phyloP scores from a whole-genome alignment of 495 filamentous ascomycete genomes.

The Aspergillus indologenus region DNA sequence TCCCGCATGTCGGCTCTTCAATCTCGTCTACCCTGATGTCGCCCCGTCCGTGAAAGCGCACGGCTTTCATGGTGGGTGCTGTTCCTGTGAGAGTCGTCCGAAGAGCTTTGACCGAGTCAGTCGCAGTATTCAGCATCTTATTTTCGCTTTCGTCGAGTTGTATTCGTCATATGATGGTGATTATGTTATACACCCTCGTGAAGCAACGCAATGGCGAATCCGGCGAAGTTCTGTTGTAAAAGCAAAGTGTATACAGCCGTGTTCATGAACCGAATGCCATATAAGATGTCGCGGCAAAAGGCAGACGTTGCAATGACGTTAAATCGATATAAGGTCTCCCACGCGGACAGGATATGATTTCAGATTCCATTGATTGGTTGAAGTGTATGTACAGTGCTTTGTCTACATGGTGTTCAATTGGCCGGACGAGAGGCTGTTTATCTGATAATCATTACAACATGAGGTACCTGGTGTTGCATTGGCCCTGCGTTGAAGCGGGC shows the following conservation, averaged over 20 bases:
- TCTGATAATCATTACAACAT: slow-evolving; percentile 6
- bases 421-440: not conserved
- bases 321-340: not conserved
- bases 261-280: too few species aligned
- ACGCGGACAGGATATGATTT: not conserved
- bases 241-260: too few species aligned
- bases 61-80: slow-evolving; percentile 30
- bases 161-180: too few species aligned
- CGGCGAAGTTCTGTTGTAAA: not conserved
- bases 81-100: slow-evolving; percentile 10
- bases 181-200: too few species aligned
- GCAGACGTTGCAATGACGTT: slow-evolving; percentile 12
- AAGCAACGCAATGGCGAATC: not conserved
- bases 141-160: too few species aligned
- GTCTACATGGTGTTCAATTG: not conserved
- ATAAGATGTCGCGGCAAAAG: not conserved
- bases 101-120: slow-evolving; percentile 8
- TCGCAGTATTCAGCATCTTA: slow-evolving; percentile 9
- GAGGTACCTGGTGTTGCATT: not conserved
- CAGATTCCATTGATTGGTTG: not conserved
- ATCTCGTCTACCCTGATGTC: slow-evolving; percentile 40
- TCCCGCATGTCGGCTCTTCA: slow-evolving; percentile 36
- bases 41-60: slow-evolving; percentile 36
- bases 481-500: not conserved
- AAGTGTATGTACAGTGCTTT: not conserved